Conservation (phyloP, 2,329 filamentous ascomycete genomes). For the Aspergillus caelatus region DNA sequence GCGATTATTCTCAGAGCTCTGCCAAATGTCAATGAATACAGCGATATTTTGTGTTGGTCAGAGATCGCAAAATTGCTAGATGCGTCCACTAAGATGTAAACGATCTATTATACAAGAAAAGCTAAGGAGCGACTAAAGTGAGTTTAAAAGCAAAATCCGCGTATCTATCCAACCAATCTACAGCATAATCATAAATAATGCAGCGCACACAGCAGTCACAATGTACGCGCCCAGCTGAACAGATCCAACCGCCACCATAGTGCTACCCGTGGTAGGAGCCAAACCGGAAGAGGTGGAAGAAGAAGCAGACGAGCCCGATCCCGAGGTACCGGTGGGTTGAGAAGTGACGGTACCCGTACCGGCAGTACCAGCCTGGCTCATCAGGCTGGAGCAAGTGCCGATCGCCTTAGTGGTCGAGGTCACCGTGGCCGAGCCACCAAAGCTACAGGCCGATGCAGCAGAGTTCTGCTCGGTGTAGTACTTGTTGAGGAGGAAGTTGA, state of each 20-base stretch:
- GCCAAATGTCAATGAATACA: neutral
- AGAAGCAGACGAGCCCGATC: constrained; percentile 18
- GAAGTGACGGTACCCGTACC: constrained; percentile 47
- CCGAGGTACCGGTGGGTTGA: constrained; percentile 28
- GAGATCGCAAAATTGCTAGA: neutral
- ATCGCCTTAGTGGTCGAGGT: constrained; percentile 38
- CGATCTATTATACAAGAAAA: constrained; percentile 4
- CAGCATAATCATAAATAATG: constrained; percentile 51
- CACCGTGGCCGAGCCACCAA: constrained; percentile 43
- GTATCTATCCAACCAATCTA: constrained; percentile 27
- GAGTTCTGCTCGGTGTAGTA: constrained; percentile 47
- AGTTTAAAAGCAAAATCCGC: neutral
- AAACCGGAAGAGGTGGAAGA: constrained; percentile 19
- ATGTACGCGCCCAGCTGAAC: constrained; percentile 47
- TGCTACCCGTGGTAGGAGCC: neutral
- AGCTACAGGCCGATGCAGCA: constrained; percentile 44
- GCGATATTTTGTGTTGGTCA: neutral
- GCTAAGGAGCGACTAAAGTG: neutral
- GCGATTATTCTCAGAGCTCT: neutral
- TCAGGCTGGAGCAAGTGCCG: constrained; percentile 41
- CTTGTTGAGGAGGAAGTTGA: constrained; percentile 48
- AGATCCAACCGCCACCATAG: constrained; percentile 7
- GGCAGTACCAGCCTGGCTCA: constrained; percentile 43
- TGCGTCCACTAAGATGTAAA: neutral
- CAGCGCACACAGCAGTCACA: constrained; percentile 46